Evolutionary conservation across 139 green algal genomes (phyloP).

Genomic region (Chlamydomonas sphaeroides): DNA sequence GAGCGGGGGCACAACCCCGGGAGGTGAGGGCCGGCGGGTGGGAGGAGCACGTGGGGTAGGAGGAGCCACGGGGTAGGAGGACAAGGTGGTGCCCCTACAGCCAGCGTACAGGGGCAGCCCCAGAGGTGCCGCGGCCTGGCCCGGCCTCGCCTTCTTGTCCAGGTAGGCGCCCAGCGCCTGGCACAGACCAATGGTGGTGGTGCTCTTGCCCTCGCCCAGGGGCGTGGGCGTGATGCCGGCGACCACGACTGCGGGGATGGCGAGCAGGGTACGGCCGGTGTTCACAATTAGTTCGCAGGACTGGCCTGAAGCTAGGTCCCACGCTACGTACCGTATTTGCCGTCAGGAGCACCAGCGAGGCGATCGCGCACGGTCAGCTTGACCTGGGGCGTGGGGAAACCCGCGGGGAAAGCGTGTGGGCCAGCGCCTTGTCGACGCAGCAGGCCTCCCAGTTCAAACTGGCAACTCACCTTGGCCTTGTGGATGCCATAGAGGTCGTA

Average conservation of each 20-base stretch:
- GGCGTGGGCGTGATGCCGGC: constrained; percentile 97
- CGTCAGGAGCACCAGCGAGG: constrained; percentile 59
- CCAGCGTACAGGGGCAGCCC: too few species aligned
- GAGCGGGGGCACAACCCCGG: too few species aligned
- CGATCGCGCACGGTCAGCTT: constrained; percentile 76
- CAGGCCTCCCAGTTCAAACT: too few species aligned
- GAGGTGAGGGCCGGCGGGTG: too few species aligned
- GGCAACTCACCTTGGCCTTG: constrained; percentile 90
- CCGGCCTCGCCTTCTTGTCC: constrained; percentile 76
- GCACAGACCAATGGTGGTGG: constrained; percentile 97
- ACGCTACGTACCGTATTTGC: constrained; percentile 80
- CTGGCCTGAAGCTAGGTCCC: too few species aligned
- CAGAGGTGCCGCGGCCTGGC: background rate
- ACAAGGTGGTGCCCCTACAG: too few species aligned
- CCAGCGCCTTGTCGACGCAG: too few species aligned
- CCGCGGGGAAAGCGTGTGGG: too few species aligned
- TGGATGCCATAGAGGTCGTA: constrained; percentile 85
- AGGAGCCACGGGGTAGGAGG: too few species aligned
- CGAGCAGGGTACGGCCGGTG: too few species aligned
- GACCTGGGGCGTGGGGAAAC: constrained; percentile 60
- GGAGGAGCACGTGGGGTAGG: too few species aligned
- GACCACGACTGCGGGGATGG: constrained; percentile 84
- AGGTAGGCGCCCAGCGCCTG: constrained; percentile 94
- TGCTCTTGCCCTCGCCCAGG: constrained; percentile 94
- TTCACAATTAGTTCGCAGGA: too few species aligned